phyloP scores from a whole-genome alignment of 305 asterid genomes.

The Caryopteris hybrid region DNA sequence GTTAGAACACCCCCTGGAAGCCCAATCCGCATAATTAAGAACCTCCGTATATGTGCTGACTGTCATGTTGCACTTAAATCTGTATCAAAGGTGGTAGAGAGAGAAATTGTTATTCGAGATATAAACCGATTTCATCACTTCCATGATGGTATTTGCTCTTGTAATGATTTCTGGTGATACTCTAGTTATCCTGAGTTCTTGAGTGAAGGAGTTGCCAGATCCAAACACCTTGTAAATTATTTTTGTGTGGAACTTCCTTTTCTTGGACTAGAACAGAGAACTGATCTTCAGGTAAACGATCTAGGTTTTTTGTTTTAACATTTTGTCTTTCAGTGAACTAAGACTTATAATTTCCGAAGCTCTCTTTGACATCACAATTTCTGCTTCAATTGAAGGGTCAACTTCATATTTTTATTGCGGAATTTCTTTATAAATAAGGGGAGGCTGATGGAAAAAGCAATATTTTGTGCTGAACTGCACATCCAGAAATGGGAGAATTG shows the following conservation, averaged over 20 bases:
- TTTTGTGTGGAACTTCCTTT: background rate
- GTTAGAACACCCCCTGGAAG: conserved; percentile 52
- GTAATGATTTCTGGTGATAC: conserved; percentile 85
- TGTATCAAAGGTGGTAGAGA: conserved; percentile 39
- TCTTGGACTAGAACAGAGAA: background rate
- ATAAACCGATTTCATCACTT: conserved; percentile 81
- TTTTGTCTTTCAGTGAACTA: background rate
- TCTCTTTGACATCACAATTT: background rate
- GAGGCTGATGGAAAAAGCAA: background rate
- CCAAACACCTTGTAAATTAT: background rate
- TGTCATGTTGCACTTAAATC: conserved; percentile 71
- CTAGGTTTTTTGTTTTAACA: background rate
- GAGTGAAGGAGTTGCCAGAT: background rate
- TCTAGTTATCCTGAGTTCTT: background rate
- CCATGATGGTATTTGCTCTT: conserved; percentile 62
- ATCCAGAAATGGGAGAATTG: background rate
- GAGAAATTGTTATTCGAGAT: conserved; percentile 66
- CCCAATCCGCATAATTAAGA: conserved; percentile 74
- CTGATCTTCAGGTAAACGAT: background rate
- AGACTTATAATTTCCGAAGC: background rate
- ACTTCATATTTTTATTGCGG: background rate
- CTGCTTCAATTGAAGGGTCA: background rate
- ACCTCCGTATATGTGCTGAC: conserved; percentile 70
- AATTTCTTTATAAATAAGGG: background rate
- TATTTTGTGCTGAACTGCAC: background rate